Percentiles rank a stretch among this genome's conserved stretches.
Evolutionary conservation across 768 basidiomycete species (phyloP).

Genomic region (Kwoniella mangroviensis): DNA sequence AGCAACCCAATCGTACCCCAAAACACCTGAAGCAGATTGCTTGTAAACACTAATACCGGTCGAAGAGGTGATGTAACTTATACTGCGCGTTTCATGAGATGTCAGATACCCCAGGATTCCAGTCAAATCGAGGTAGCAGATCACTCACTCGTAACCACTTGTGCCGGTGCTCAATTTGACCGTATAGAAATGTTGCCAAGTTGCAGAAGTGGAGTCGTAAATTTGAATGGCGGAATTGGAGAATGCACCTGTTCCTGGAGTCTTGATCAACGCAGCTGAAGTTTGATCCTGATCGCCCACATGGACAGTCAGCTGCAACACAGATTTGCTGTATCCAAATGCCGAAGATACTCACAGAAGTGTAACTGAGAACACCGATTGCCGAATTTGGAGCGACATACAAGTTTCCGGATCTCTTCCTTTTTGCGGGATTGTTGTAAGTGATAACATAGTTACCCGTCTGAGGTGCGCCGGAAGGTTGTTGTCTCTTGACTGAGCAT

Average conservation of each 20-base stretch:
- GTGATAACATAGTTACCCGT: neutral
- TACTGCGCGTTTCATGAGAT: neutral
- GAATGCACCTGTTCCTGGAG: neutral
- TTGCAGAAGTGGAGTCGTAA: neutral
- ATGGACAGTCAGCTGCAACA: no score
- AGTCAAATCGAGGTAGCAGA: no score
- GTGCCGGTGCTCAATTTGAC: neutral
- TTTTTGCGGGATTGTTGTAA: neutral
- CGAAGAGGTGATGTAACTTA: neutral
- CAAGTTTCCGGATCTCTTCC: neutral
- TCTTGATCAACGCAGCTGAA: neutral
- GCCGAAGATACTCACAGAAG: neutral
- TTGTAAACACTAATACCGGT: neutral
- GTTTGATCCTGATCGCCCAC: no score
- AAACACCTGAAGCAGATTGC: neutral
- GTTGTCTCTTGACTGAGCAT: neutral
- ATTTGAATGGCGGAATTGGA: neutral
- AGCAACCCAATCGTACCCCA: neutral
- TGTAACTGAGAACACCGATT: neutral
- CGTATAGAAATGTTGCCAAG: neutral
- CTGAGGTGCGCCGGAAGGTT: neutral
- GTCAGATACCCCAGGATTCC: no score
- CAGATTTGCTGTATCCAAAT: neutral
- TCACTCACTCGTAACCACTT: neutral
- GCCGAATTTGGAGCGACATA: neutral